Percentiles rank a stretch among this genome's conserved stretches.
These are phyloP conservation scores for Crucihimalaya himalaica DNA, from an alignment of 345 rosid species.

Conservation along the genomic window DNA sequence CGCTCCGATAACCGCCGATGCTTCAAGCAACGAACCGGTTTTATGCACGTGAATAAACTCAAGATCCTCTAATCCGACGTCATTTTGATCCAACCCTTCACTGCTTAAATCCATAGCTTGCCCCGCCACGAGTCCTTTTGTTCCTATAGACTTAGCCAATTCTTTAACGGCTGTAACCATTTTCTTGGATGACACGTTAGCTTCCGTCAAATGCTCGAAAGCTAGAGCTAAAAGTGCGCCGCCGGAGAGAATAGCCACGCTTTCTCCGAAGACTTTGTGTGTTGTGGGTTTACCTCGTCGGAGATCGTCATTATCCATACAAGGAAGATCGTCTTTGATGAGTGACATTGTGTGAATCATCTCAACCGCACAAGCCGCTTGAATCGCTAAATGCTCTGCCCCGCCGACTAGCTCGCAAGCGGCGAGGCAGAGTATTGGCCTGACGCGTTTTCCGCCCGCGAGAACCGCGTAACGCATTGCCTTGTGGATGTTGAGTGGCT, in stretches of 20 bases:
- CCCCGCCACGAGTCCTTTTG: slow-evolving; percentile 80
- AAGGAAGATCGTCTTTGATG: slow-evolving; percentile 87
- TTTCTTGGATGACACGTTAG: slow-evolving; percentile 48
- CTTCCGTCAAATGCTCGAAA: slow-evolving; percentile 66
- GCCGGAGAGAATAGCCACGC: slow-evolving; percentile 77
- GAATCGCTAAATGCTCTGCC: slow-evolving; percentile 57
- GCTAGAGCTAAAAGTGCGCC: slow-evolving; percentile 69
- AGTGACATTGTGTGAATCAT: slow-evolving; percentile 94
- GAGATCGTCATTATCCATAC: slow-evolving; percentile 90
- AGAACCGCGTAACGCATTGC: slow-evolving; percentile 87
- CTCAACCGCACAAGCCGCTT: slow-evolving; percentile 80
- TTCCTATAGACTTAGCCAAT: slow-evolving; percentile 62
- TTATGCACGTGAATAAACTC: slow-evolving; percentile 85
- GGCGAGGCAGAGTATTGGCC: slow-evolving; percentile 80
- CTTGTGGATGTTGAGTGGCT: slow-evolving; percentile 73
- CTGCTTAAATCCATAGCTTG: slow-evolving; percentile 72
- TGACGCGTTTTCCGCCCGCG: slow-evolving; percentile 81
- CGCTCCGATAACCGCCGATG: slow-evolving; percentile 74
- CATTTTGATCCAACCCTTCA: slow-evolving; percentile 47
- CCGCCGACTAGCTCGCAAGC: slow-evolving; percentile 81
- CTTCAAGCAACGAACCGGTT: slow-evolving; percentile 75
- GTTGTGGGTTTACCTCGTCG: slow-evolving; percentile 91
- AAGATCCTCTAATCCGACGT: slow-evolving; percentile 54
- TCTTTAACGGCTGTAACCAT: slow-evolving; percentile 63
- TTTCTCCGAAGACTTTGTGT: slow-evolving; percentile 82